Percentiles rank a stretch among this genome's conserved stretches.
Conservation (phyloP, 108 stramenopile species). For the Skeletonema grethae region DNA sequence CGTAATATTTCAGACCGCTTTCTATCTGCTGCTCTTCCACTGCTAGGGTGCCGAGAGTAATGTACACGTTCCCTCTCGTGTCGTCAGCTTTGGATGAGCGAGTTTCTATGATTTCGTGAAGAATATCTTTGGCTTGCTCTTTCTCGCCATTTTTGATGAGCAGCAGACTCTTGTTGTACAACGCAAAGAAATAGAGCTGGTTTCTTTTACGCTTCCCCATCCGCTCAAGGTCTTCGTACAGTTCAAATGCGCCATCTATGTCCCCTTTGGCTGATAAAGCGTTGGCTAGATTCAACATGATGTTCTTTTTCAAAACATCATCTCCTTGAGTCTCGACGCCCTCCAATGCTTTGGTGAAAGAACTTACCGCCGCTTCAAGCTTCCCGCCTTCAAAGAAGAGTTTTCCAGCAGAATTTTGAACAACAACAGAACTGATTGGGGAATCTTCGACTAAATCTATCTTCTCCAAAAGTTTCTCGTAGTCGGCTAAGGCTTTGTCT, state of each 20-base stretch:
- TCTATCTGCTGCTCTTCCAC: slow-evolving; percentile 16
- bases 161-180: slow-evolving; percentile 37
- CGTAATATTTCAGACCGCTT: slow-evolving; percentile 22
- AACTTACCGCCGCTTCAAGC: slow-evolving; percentile 22
- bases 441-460: slow-evolving; percentile 21
- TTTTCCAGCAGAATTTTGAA: slow-evolving; percentile 41
- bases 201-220: slow-evolving; percentile 13
- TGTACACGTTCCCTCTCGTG: slow-evolving; percentile 20
- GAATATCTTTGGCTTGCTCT: slow-evolving; percentile 27
- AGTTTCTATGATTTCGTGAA: slow-evolving; percentile 20
- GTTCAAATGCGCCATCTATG: slow-evolving; percentile 15
- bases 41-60: slow-evolving; percentile 25
- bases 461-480: slow-evolving; percentile 33
- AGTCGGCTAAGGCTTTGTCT: slow-evolving; percentile 30
- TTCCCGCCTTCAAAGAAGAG: slow-evolving; percentile 36
- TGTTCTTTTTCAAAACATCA: slow-evolving; percentile 10
- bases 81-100: slow-evolving; percentile 30
- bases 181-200: slow-evolving; percentile 28
- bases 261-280: slow-evolving; percentile 25
- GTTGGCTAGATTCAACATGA: slow-evolving; percentile 39
- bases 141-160: slow-evolving; percentile 27
- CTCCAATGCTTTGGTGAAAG: slow-evolving; percentile 32
- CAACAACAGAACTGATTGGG: slow-evolving; percentile 20
- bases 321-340: slow-evolving; percentile 10
- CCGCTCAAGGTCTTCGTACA: slow-evolving; percentile 24